These are phyloP conservation scores for Ilex paraguariensis DNA, from an alignment of 305 asterid genomes.

Conservation along the genomic window DNA sequence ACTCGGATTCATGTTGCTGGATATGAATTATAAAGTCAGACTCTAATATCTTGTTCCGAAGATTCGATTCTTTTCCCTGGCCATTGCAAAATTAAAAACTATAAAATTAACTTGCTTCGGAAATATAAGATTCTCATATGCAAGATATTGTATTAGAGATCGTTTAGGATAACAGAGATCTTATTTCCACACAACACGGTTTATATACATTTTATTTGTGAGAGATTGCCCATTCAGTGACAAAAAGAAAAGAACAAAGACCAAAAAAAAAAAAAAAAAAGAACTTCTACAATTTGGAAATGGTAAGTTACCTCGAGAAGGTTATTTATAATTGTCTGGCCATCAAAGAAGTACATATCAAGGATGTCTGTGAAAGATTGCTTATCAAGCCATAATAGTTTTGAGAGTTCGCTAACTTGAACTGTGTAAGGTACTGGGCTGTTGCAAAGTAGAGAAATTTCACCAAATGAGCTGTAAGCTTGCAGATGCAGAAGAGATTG, in stretches of 20 bases:
- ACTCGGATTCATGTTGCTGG: constrained; percentile 59
- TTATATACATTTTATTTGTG: too few species aligned
- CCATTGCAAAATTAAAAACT: constrained; percentile 4
- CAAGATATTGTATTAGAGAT: too few species aligned
- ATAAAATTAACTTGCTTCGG: not conserved
- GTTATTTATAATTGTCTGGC: constrained; percentile 45
- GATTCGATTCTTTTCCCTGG: constrained; percentile 48
- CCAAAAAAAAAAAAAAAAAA: not conserved
- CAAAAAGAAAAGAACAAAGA: not conserved
- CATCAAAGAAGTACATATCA: constrained; percentile 45
- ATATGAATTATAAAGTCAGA: constrained; percentile 40
- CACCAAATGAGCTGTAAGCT: constrained; percentile 42
- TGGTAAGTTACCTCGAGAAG: constrained; percentile 39
- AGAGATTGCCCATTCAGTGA: not conserved
- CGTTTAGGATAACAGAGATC: too few species aligned
- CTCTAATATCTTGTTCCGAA: constrained; percentile 40
- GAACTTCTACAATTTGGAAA: not conserved
- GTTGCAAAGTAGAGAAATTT: constrained; percentile 51
- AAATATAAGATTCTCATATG: too few species aligned
- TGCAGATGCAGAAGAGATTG: constrained; percentile 24
- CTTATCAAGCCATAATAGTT: constrained; percentile 50
- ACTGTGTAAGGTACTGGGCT: constrained; percentile 45
- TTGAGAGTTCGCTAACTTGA: constrained; percentile 48
- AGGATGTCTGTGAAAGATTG: constrained; percentile 35
- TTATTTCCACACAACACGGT: too few species aligned